Conservation (phyloP, 805 yeast genomes). For the Kuraishia floccosa region DNA sequence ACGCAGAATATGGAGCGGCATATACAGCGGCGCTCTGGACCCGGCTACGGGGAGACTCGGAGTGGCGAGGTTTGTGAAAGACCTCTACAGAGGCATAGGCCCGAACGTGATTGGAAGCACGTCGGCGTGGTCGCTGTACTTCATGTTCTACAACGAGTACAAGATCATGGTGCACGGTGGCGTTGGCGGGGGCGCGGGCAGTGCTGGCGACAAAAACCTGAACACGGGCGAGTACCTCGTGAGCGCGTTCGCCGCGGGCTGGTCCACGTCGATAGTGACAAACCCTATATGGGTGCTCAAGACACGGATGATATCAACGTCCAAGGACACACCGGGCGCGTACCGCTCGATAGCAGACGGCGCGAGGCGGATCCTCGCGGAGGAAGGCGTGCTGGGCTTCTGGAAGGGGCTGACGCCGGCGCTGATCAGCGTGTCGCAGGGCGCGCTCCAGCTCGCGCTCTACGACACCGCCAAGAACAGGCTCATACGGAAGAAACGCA, state of each 20-base stretch:
- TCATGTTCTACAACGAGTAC: constrained; percentile 58
- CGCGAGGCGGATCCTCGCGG: constrained; percentile 27
- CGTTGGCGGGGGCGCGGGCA: constrained; percentile 5
- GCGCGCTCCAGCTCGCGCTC: constrained; percentile 76
- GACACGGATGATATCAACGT: constrained; percentile 69
- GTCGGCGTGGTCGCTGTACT: constrained; percentile 82
- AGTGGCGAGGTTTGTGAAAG: constrained; percentile 10
- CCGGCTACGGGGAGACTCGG: constrained; percentile 2
- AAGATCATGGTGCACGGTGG: constrained; percentile 21
- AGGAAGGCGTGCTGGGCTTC: constrained; percentile 60
- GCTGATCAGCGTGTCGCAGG: constrained; percentile 76
- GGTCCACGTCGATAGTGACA: constrained; percentile 62
- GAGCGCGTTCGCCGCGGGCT: constrained; percentile 63
- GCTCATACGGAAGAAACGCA: constrained; percentile 7
- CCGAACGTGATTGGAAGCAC: constrained; percentile 82
- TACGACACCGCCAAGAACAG: constrained; percentile 65
- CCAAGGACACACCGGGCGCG: constrained; percentile 30
- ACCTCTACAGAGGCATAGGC: constrained; percentile 61
- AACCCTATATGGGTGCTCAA: constrained; percentile 96
- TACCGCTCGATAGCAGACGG: constrained; percentile 54
- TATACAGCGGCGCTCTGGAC: constrained; percentile 5
- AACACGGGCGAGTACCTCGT: constrained; percentile 33
- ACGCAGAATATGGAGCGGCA: constrained; percentile 9
- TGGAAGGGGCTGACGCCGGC: constrained; percentile 77
- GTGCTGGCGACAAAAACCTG: constrained; percentile 19